These are phyloP conservation scores for Saccharum spontaneum DNA, from an alignment of 176 grass and related monocot genomes.

Conservation along the genomic window DNA sequence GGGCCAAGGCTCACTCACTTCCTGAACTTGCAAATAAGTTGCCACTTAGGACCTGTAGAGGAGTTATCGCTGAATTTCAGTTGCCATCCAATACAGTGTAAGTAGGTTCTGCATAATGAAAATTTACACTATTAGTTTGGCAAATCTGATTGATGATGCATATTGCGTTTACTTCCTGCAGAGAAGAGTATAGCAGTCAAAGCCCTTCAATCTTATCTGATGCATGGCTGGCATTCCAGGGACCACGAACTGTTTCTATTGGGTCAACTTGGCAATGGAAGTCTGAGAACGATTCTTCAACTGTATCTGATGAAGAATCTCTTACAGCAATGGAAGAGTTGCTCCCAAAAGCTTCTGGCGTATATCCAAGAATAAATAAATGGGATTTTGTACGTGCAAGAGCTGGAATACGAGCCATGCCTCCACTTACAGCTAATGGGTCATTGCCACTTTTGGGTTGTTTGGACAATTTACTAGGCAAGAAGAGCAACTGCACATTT, in stretches of 20 bases:
- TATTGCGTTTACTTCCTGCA: constrained; percentile 41
- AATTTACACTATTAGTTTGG: neutral
- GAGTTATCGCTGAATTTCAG: constrained; percentile 70
- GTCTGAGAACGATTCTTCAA: constrained; percentile 50
- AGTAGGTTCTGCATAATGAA: constrained; percentile 11
- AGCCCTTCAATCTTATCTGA: constrained; percentile 88
- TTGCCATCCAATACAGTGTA: constrained; percentile 60
- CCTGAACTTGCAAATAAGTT: constrained; percentile 83
- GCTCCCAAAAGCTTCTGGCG: constrained; percentile 65
- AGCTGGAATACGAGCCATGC: constrained; percentile 86
- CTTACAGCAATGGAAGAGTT: constrained; percentile 59
- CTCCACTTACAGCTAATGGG: constrained; percentile 75
- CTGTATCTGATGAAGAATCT: constrained; percentile 73
- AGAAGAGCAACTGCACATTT: constrained; percentile 50
- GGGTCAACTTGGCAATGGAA: constrained; percentile 98
- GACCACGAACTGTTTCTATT: constrained; percentile 53
- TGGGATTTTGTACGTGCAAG: constrained; percentile 67
- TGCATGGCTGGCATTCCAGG: constrained; percentile 90
- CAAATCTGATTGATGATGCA: constrained; percentile 20
- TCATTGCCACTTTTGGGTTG: constrained; percentile 80
- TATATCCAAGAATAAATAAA: constrained; percentile 82
- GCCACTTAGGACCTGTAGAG: constrained; percentile 76
- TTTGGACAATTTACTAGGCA: constrained; percentile 58
- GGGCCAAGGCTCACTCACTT: constrained; percentile 63
- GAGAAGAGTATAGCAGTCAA: constrained; percentile 55